Conservation (phyloP, 176 grass and related monocot genomes). For the Rhynchospora tenuis region DNA sequence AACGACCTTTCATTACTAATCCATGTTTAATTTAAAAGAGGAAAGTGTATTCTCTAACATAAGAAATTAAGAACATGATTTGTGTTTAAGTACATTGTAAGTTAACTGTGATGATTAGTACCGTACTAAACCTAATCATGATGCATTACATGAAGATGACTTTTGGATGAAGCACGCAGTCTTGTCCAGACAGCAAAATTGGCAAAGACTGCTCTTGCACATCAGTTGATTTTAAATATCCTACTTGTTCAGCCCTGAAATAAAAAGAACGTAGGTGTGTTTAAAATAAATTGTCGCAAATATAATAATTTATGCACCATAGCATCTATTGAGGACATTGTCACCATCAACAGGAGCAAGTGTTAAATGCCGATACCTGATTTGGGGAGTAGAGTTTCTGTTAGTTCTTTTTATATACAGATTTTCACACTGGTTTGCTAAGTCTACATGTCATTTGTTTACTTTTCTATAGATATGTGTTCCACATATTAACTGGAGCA, state of each 20-base stretch:
- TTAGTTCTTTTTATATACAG: not conserved
- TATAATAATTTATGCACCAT: not conserved
- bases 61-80: too few species aligned
- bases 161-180: constrained; percentile 92
- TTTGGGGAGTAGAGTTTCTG: not conserved
- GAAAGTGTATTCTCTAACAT: too few species aligned
- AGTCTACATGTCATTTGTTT: constrained; percentile 20
- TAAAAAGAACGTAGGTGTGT: not conserved
- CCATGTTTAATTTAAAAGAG: too few species aligned
- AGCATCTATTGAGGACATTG: not conserved
- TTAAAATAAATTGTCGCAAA: not conserved
- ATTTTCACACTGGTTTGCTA: not conserved
- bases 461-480: not conserved
- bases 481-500: constrained; percentile 16
- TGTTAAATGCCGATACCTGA: not conserved
- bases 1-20: too few species aligned
- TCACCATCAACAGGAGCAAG: not conserved
- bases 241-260: constrained; percentile 70
- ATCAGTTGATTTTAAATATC: constrained; percentile 56
- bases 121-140: not conserved
- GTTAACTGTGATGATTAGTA: not conserved
- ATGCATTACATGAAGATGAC: constrained; percentile 20
- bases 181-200: constrained; percentile 59
- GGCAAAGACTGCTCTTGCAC: constrained; percentile 77
- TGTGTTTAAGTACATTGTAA: too few species aligned